Evolutionary conservation across 129 eudicot genomes (phyloP).

Genomic region (Calendula officinalis): DNA sequence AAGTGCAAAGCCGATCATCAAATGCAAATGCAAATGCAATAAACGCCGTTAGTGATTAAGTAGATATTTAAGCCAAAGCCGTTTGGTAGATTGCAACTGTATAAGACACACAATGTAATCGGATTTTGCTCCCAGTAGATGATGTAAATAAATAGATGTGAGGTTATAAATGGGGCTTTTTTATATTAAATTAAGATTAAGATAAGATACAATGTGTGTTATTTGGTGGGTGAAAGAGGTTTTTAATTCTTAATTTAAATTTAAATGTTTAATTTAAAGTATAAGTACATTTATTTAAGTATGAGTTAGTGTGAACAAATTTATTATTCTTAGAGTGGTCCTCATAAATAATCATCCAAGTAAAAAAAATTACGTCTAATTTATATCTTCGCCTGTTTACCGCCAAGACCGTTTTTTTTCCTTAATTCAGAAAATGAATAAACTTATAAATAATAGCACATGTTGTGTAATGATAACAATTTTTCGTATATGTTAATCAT

Average conservation of each 20-base stretch:
- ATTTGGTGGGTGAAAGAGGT: conserved; percentile 9
- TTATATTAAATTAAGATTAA: neutral
- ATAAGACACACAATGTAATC: neutral
- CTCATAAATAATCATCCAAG: too few species aligned
- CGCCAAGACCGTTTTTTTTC: too few species aligned
- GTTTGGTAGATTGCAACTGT: conserved; percentile 2
- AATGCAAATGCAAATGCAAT: conserved; percentile 6
- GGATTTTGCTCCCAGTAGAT: neutral
- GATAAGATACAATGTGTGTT: conserved; percentile 1
- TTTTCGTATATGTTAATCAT: too few species aligned
- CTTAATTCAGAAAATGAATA: too few species aligned
- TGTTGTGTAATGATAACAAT: too few species aligned
- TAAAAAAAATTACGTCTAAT: too few species aligned
- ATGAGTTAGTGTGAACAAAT: too few species aligned
- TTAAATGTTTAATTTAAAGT: too few species aligned
- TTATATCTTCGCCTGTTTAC: too few species aligned
- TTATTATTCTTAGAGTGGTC: too few species aligned
- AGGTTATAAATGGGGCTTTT: conserved; percentile 18
- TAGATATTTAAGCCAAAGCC: conserved; percentile 17
- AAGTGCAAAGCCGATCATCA: conserved; percentile 58
- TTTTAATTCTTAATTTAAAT: neutral
- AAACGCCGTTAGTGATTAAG: conserved; percentile 39
- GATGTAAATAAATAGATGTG: conserved; percentile 17
- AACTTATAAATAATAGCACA: too few species aligned
- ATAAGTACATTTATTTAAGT: too few species aligned